These are phyloP conservation scores for Tetrastigma voinierianum DNA, from an alignment of 164 flowering plant species.

Conservation along the genomic window DNA sequence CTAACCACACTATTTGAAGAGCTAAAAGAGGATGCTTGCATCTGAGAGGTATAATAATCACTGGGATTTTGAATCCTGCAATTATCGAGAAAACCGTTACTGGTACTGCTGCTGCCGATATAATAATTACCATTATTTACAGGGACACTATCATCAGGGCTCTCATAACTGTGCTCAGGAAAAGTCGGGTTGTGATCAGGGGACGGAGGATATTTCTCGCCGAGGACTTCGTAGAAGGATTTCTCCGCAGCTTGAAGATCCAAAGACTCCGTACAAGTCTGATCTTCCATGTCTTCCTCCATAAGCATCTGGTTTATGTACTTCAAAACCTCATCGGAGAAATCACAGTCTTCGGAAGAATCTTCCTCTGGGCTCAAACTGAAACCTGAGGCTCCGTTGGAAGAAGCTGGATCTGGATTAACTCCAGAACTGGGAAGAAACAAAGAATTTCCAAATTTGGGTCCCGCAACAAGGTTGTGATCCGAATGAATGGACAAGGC, in stretches of 20 bases:
- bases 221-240: slow-evolving; percentile 73
- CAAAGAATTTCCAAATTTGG: slow-evolving; percentile 17
- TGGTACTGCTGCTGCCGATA: slow-evolving; percentile 3
- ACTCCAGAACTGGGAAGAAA: slow-evolving; percentile 23
- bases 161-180: slow-evolving; percentile 19
- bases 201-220: slow-evolving; percentile 73
- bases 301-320: slow-evolving; percentile 81
- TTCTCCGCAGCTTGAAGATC: slow-evolving; percentile 82
- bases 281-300: slow-evolving; percentile 93
- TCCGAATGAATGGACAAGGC: slow-evolving; percentile 12
- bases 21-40: slow-evolving; percentile 25
- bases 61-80: slow-evolving; percentile 18
- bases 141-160: slow-evolving; percentile 20
- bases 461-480: slow-evolving; percentile 15
- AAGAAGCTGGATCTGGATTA: slow-evolving; percentile 16
- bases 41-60: slow-evolving; percentile 18
- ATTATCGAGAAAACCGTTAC: slow-evolving; percentile 12
- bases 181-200: slow-evolving; percentile 30
- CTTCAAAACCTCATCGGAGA: slow-evolving; percentile 64
- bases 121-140: slow-evolving; percentile 9
- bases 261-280: slow-evolving; percentile 65
- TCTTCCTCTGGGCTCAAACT: slow-evolving; percentile 39
- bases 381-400: slow-evolving; percentile 4
- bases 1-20: slow-evolving; percentile 35
- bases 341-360: slow-evolving; percentile 64